Base-by-base conservation (phyloP, 140 eudicot species). In the Cichorium intybus region DNA sequence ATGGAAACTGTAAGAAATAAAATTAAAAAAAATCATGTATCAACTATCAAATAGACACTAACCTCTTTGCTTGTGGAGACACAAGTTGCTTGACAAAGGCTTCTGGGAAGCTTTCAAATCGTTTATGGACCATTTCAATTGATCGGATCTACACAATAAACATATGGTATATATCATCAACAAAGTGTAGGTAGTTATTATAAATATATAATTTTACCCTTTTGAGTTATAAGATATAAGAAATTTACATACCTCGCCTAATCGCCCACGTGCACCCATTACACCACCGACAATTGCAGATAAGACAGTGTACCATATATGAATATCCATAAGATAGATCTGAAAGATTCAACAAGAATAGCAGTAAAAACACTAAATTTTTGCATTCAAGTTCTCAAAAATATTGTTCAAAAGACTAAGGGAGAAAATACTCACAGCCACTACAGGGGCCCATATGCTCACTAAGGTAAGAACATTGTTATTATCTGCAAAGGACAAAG, bases 211-310 rank as follows among this genome's bases (percentile, higher is more conserved):
- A 6, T 5, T 35, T 14, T 15, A 62, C 47, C 33, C 46, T 55
- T 50, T 33, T 31, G 59, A 46, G 29, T 27, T 27, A 6, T 6
- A 27, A 27, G 5, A 27, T 62, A 54, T 57, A 39, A 18, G 23
- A 39, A 56, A 49, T 41, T 61, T 35, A 22, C 50, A 26, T 82
- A 94, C 99, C 99, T 94, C 95, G 70, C 99, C 99, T 74, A 94
- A 64, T 35, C 95, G 95, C 67, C 77, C 90, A 66, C 97, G 83
- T 21, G 99, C 99, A 73, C 99, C 99, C 88, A 84, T 94, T 59
- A 94, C 99, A 71, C 95, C 99, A 74, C 99, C 99, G 17, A 89
- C 70, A 58, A 94, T 79, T 69, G 99, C 99, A 51, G 99, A 94
- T 35, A 94, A 61, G 6, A 94, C 87, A 9, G 99, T 94, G 84